These are phyloP conservation scores for Penicillium sp. DNA, from an alignment of 2,329 filamentous ascomycete genomes.

Conservation along the genomic window DNA sequence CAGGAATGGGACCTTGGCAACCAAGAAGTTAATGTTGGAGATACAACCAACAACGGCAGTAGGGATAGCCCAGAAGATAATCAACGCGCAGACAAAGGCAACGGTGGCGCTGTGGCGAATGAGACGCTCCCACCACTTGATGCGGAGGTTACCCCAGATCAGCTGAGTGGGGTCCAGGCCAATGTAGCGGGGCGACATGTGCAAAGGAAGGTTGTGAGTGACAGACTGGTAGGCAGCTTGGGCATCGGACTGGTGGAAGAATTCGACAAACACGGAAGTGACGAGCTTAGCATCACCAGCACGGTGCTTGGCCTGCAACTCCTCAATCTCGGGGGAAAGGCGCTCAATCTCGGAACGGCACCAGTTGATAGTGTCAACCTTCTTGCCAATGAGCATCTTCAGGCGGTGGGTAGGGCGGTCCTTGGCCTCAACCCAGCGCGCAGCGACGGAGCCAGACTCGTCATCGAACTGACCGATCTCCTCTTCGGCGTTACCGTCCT, in stretches of 20 bases:
- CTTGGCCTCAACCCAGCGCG: constrained; percentile 71
- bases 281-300: constrained; percentile 65
- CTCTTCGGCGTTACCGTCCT: constrained; percentile 41
- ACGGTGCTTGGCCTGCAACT: constrained; percentile 66
- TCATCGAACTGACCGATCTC: constrained; percentile 56
- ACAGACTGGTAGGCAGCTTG: constrained; percentile 85
- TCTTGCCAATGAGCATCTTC: constrained; percentile 73
- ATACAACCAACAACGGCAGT: constrained; percentile 80
- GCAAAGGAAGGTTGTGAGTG: constrained; percentile 80
- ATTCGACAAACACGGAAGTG: constrained; percentile 87
- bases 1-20: constrained; percentile 65
- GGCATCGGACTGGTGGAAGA: constrained; percentile 76
- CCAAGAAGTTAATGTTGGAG: constrained; percentile 76
- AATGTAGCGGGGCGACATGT: constrained; percentile 83
- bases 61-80: constrained; percentile 83
- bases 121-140: constrained; percentile 84
- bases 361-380: constrained; percentile 94
- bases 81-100: constrained; percentile 71
- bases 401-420: constrained; percentile 75
- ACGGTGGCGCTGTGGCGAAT: constrained; percentile 69
- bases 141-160: constrained; percentile 80
- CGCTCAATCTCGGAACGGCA: constrained; percentile 74
- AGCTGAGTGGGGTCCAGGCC: constrained; percentile 79
- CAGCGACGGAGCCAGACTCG: constrained; percentile 70
- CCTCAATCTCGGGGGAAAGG: constrained; percentile 70